Evolutionary conservation across 257 asterid species (phyloP).

Genomic region (Solanum chilense): DNA sequence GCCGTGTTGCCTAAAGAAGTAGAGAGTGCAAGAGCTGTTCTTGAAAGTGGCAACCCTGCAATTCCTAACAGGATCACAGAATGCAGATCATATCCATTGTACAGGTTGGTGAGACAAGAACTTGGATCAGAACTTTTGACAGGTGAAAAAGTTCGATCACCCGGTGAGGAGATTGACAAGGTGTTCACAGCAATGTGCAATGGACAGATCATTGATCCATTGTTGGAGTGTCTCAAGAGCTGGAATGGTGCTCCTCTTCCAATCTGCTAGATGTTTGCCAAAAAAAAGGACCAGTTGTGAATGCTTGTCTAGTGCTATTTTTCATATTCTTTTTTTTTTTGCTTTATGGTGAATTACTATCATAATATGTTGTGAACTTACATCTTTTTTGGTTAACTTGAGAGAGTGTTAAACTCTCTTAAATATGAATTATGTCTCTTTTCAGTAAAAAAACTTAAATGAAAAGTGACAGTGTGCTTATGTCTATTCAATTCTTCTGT

Average conservation of each 20-base stretch:
- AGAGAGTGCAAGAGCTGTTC: conserved; percentile 34
- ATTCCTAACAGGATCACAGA: conserved; percentile 45
- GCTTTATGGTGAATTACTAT: not conserved
- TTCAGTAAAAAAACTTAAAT: not conserved
- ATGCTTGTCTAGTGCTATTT: not conserved
- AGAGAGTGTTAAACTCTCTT: not conserved
- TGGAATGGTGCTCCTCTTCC: conserved; percentile 89
- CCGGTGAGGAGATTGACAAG: conserved; percentile 76
- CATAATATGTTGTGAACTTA: not conserved
- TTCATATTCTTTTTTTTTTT: not conserved
- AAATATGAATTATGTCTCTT: not conserved
- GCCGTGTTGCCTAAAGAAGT: conserved; percentile 32
- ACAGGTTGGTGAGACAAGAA: conserved; percentile 56
- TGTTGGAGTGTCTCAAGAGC: conserved; percentile 49
- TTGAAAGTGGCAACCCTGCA: conserved; percentile 54
- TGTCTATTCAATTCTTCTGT: not conserved
- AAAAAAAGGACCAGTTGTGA: not conserved
- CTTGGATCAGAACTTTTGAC: conserved; percentile 40
- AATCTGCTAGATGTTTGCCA: conserved; percentile 25
- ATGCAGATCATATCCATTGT: conserved; percentile 74
- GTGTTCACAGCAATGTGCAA: conserved; percentile 66
- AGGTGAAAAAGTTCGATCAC: conserved; percentile 60
- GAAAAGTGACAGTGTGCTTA: not conserved
- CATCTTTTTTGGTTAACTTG: not conserved
- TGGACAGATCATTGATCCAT: conserved; percentile 53